These are phyloP conservation scores for Neurospora sp. DNA, from an alignment of 495 filamentous ascomycete species.

Conservation along the genomic window DNA sequence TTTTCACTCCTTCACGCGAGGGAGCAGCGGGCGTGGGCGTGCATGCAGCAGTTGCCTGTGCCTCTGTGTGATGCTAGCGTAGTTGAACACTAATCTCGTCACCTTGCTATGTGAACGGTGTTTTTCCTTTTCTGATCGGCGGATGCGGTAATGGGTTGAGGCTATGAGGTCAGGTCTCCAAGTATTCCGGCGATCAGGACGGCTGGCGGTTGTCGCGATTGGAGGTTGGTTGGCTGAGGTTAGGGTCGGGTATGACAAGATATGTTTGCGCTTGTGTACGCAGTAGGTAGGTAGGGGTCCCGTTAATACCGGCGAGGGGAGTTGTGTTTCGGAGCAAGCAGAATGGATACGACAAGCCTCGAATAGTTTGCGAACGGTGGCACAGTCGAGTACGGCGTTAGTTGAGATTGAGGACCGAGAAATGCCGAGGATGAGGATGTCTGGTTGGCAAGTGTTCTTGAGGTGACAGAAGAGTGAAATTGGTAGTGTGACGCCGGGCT, in stretches of 20 bases:
- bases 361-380: not conserved
- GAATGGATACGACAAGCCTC: not conserved
- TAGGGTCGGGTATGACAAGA: not conserved
- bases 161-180: not conserved
- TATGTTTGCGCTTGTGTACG: not conserved
- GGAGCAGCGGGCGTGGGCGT: not conserved
- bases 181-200: not conserved
- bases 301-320: not conserved
- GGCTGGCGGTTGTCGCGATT: not conserved
- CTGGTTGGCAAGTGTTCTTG: no score
- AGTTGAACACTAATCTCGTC: not conserved
- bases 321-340: not conserved
- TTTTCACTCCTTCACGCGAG: not conserved
- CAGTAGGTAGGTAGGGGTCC: not conserved
- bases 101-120: not conserved
- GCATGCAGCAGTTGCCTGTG: not conserved
- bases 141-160: not conserved
- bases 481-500: not conserved
- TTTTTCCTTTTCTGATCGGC: not conserved
- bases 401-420: not conserved
- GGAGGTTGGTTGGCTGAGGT: not conserved
- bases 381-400: not conserved
- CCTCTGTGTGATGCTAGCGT: not conserved
- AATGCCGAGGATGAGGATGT: not conserved
- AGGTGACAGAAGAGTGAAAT: not conserved